Percentiles rank a stretch among this genome's conserved stretches.
Evolutionary conservation across 2,329 filamentous ascomycete genomes (phyloP).

Genomic region (Talaromyces sp.): DNA sequence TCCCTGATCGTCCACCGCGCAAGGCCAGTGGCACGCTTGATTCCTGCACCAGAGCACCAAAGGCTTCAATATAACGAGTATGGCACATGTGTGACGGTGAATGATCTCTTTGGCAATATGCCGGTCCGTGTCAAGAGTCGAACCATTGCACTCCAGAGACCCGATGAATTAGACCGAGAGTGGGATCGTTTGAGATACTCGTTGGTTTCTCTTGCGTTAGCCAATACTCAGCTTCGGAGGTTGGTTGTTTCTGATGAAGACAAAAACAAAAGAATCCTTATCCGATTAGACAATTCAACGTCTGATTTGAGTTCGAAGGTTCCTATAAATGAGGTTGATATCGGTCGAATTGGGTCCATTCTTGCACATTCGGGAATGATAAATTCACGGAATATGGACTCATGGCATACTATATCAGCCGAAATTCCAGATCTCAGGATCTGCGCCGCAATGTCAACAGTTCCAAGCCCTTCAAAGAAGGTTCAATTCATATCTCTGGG

Average conservation of each 20-base stretch:
- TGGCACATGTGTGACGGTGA: conserved; percentile 76
- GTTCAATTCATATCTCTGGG: conserved; percentile 83
- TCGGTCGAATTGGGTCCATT: conserved; percentile 51
- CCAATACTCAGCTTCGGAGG: conserved; percentile 63
- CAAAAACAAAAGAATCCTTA: conserved; percentile 39
- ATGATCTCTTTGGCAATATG: conserved; percentile 85
- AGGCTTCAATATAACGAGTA: conserved; percentile 59
- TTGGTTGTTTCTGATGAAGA: conserved; percentile 62
- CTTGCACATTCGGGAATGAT: conserved; percentile 69
- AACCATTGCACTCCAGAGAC: conserved; percentile 55
- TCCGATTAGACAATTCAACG: conserved; percentile 22
- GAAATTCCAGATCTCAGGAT: conserved; percentile 64
- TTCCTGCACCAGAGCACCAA: conserved; percentile 63
- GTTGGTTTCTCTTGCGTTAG: conserved; percentile 68
- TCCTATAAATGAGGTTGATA: conserved; percentile 20
- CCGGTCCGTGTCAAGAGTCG: conserved; percentile 87
- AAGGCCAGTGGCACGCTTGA: conserved; percentile 63
- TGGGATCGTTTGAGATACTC: conserved; percentile 66
- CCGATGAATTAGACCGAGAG: conserved; percentile 60
- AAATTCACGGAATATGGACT: conserved; percentile 52
- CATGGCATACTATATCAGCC: conserved; percentile 74
- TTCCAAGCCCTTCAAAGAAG: conserved; percentile 70
- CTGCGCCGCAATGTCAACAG: conserved; percentile 70
- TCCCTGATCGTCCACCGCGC: conserved; percentile 72
- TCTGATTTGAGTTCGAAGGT: too few relatives aligned